phyloP scores from a whole-genome alignment of 306 rosid species.

The Arachis stenosperma region DNA sequence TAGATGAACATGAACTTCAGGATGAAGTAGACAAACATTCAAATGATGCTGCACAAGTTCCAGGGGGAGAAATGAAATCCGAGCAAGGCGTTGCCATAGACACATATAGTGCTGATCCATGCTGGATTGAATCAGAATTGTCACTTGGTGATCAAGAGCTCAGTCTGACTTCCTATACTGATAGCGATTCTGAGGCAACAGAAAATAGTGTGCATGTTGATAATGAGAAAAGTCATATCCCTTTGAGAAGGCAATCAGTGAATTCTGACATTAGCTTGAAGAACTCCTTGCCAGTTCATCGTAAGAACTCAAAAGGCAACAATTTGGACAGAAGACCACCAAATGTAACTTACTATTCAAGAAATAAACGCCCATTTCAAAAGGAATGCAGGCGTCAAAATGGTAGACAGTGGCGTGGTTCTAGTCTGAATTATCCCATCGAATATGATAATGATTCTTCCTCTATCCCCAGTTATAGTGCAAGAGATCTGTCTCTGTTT shows the following conservation, averaged over 20 bases:
- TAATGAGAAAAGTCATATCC: slow-evolving; percentile 44
- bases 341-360: slow-evolving; percentile 49
- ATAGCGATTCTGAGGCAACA: slow-evolving; percentile 58
- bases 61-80: slow-evolving; percentile 34
- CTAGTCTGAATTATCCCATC: slow-evolving; percentile 28
- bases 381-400: slow-evolving; percentile 43
- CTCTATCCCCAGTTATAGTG: slow-evolving; percentile 32
- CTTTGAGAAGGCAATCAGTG: slow-evolving; percentile 48
- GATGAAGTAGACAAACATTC: slow-evolving; percentile 38
- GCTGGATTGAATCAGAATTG: slow-evolving; percentile 59
- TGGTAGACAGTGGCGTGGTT: slow-evolving; percentile 35
- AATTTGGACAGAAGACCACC: slow-evolving; percentile 37
- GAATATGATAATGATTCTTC: slow-evolving; percentile 41
- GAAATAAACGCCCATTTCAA: slow-evolving; percentile 39
- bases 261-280: slow-evolving; percentile 34
- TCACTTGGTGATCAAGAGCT: slow-evolving; percentile 62
- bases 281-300: slow-evolving; percentile 44
- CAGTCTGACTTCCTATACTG: slow-evolving; percentile 68
- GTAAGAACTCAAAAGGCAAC: slow-evolving; percentile 41
- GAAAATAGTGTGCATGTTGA: slow-evolving; percentile 45
- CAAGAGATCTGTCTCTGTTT: slow-evolving; percentile 43
- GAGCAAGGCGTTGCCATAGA: slow-evolving; percentile 38
- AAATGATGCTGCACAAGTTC: slow-evolving; percentile 40
- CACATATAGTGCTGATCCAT: slow-evolving; percentile 44
- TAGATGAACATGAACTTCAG: slow-evolving; percentile 32